Base-by-base conservation (phyloP, 2,329 filamentous ascomycete genomes). In the Nectriaceae sp. region DNA sequence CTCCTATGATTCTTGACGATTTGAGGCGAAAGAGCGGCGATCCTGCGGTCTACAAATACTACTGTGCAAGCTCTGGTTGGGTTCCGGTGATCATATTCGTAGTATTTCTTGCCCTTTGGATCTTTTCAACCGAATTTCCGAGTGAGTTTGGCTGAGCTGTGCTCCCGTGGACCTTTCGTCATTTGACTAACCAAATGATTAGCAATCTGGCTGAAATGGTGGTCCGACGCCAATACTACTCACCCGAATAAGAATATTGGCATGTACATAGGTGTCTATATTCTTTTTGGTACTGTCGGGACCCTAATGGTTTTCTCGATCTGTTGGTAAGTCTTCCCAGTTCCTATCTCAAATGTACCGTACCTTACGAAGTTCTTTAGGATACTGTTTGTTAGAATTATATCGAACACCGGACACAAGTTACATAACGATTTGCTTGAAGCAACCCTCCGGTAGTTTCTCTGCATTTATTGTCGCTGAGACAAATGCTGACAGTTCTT, bases 31-130 rank as follows among this genome's bases (percentile, higher is more conserved):
- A 51, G 49, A 40, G 43, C 21, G 49, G 49, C 20, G 49, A 51
- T 22, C 10, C 19, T 4, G 19, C 49, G 24, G 44, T 51, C n/a
- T 51, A 51, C 40, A 47, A 37, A 31, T 51, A 51, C 41, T 51
- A 51, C 24, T 37, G 47, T 15, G 11, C 24, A 13, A 26, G 21
- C 6, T n/a, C 47, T 21, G 42, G 47, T 16, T 37, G 21, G 19
- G 18, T 22, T 5, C 4, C 37, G 5, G 29, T 41, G 4, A 29
- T 21, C 19, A 13, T 20, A 5, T 21, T 35, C n/a, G 19, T 40
- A 4, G 3, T 45, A 4, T 21, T 20, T 18, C 37, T 45, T 22
- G 5, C 36, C 3, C n/a, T 49, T 16, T 49, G 47, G 41, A 46
- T 36, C 3, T 21, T 42, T 19, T 22, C 4, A 4, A 45, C 47